Evolutionary conservation across 2,329 filamentous ascomycete species (phyloP).

Genomic region (Pseudocercospora ulei): DNA sequence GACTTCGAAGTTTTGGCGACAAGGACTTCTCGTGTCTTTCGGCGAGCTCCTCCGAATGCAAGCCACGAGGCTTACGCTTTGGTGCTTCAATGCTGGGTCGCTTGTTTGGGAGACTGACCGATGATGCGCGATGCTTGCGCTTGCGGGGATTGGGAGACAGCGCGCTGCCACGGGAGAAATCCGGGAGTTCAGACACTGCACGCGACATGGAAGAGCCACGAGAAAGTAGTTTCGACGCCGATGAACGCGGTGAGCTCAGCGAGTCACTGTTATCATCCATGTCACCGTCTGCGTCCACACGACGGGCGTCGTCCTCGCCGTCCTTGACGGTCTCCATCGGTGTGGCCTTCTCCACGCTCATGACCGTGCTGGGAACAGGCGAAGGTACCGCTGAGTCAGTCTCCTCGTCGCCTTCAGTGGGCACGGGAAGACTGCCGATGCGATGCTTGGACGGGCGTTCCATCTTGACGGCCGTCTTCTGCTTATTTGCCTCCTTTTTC

Average conservation of each 20-base stretch:
- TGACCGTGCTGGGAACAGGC: slow-evolving; percentile 26
- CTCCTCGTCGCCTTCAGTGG: slow-evolving; percentile 29
- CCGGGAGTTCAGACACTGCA: slow-evolving; percentile 29
- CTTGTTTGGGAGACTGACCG: slow-evolving; percentile 31
- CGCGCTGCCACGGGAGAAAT: slow-evolving; percentile 19
- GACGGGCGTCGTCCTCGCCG: slow-evolving; percentile 23
- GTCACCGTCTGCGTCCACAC: slow-evolving; percentile 20
- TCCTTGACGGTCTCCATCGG: slow-evolving; percentile 17
- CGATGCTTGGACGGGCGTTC: slow-evolving; percentile 26
- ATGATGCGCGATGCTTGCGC: slow-evolving; percentile 34
- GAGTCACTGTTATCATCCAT: slow-evolving; percentile 28
- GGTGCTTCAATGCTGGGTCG: slow-evolving; percentile 28
- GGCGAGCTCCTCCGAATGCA: slow-evolving; percentile 27
- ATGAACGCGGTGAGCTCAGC: slow-evolving; percentile 30
- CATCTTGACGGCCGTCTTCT: slow-evolving; percentile 21
- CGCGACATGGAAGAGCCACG: slow-evolving; percentile 25
- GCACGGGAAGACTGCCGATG: slow-evolving; percentile 30
- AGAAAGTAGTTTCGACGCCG: slow-evolving; percentile 21
- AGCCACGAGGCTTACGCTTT: slow-evolving; percentile 25
- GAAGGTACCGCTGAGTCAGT: slow-evolving; percentile 28
- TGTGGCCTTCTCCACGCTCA: slow-evolving; percentile 22
- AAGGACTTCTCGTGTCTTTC: slow-evolving; percentile 42
- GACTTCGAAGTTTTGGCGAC: slow-evolving; percentile 51
- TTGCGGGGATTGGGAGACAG: slow-evolving; percentile 34
- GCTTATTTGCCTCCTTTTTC: slow-evolving; percentile 34